Evolutionary conservation across 345 rosid species (phyloP).

Genomic region (Trapa bicornis): DNA sequence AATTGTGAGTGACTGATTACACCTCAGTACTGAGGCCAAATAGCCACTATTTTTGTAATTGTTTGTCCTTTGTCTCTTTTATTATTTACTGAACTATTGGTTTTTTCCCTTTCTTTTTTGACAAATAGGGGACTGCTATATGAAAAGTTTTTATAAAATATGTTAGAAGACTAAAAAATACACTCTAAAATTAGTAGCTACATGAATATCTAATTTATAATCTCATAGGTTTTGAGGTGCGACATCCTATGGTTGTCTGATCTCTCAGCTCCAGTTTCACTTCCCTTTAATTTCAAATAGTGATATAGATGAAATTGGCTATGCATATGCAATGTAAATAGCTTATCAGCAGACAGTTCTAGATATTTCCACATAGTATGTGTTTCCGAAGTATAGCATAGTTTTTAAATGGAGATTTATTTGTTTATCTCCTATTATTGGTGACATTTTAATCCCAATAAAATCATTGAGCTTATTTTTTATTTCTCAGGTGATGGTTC

Average conservation of each 20-base stretch:
- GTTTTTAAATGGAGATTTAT: not conserved
- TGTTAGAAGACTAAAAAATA: not conserved
- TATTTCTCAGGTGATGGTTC: constrained; percentile 37
- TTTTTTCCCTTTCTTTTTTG: too few relatives aligned
- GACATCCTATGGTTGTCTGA: not conserved
- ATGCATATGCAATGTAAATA: not conserved
- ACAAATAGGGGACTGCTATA: too few relatives aligned
- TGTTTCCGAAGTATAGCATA: not conserved
- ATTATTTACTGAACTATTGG: not conserved
- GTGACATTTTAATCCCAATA: not conserved
- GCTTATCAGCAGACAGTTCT: not conserved
- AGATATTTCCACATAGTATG: not conserved
- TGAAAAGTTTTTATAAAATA: not conserved
- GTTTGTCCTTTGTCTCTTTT: not conserved
- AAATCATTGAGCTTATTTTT: constrained; percentile 8
- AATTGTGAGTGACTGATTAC: constrained; percentile 41
- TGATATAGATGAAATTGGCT: not conserved
- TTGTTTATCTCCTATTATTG: not conserved
- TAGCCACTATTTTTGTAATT: not conserved
- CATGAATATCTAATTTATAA: not conserved
- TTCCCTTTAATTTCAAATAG: not conserved
- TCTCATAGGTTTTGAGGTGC: not conserved
- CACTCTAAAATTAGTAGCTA: not conserved
- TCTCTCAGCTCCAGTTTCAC: not conserved
- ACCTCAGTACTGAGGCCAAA: not conserved